Percentiles rank a stretch among this genome's conserved stretches.
Evolutionary conservation across 495 filamentous ascomycete genomes (phyloP).

Genomic region (Penicillium cosmopolitanum): DNA sequence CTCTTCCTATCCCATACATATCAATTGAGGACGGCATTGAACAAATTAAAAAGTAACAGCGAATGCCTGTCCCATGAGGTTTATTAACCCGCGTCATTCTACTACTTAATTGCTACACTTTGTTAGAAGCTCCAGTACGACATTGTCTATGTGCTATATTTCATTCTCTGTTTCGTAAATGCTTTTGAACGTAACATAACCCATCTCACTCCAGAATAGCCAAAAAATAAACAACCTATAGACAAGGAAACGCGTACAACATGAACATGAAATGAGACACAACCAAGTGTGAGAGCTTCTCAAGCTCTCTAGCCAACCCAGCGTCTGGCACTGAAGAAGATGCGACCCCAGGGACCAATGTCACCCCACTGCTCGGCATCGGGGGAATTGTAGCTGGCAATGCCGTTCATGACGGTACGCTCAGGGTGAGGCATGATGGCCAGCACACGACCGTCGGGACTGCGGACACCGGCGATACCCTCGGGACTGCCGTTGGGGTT

Average conservation of each 20-base stretch:
- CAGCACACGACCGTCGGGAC: conserved; percentile 79
- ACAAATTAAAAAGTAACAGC: too few relatives aligned
- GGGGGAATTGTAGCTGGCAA: conserved; percentile 74
- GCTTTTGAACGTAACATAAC: conserved; percentile 17
- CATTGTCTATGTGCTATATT: conserved; percentile 9
- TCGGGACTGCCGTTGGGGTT: conserved; percentile 93
- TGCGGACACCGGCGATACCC: conserved; percentile 84
- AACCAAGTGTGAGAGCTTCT: neutral
- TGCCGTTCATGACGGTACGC: conserved; percentile 82
- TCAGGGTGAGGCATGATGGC: conserved; percentile 98
- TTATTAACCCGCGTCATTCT: too few relatives aligned
- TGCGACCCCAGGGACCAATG: conserved; percentile 82
- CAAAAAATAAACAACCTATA: conserved; percentile 17
- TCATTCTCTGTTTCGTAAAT: conserved; percentile 18
- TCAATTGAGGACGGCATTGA: too few relatives aligned
- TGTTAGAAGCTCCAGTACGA: neutral
- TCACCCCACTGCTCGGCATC: conserved; percentile 77
- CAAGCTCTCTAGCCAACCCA: conserved; percentile 70
- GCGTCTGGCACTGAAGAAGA: conserved; percentile 78
- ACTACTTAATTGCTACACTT: too few relatives aligned
- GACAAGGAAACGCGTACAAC: conserved; percentile 16
- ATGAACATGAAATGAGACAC: conserved; percentile 1
- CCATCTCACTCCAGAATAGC: conserved; percentile 16
- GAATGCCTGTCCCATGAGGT: too few relatives aligned
- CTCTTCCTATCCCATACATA: too few relatives aligned